Conservation (phyloP, 2,329 filamentous ascomycete species). For the Curvularia sp. region DNA sequence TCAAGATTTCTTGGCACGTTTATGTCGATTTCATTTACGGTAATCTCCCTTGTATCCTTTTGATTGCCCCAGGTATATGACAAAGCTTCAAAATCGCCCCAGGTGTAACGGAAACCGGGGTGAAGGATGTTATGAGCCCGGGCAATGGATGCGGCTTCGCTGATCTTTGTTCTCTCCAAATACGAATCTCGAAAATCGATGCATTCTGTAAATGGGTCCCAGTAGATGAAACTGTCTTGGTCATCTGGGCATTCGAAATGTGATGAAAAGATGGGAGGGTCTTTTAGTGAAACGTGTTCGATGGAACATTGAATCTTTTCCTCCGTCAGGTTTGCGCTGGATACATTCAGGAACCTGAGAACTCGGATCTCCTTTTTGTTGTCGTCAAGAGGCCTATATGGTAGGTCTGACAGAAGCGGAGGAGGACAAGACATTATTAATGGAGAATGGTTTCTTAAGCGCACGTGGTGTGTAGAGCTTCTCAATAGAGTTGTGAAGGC, state of each 20-base stretch:
- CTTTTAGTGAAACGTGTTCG: not conserved
- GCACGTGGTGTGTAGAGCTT: not conserved
- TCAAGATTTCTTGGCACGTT: not conserved
- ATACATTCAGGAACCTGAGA: not conserved
- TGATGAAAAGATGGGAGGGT: not conserved
- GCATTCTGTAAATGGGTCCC: not conserved
- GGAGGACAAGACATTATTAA: not conserved
- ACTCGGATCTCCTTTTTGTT: not conserved
- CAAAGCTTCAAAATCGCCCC: not conserved
- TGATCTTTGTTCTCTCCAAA: not conserved
- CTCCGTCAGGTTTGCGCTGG: not conserved
- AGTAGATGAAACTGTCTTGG: not conserved
- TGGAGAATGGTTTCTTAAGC: not conserved
- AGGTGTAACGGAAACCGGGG: not conserved
- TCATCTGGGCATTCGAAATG: too few species aligned
- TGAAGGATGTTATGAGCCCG: not conserved
- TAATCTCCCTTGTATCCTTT: not conserved
- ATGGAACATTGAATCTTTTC: not conserved
- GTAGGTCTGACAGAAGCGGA: not conserved
- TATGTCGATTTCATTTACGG: not conserved
- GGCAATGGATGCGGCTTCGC: not conserved
- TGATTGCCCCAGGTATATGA: not conserved
- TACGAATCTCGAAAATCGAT: not conserved
- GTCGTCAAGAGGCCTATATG: not conserved
- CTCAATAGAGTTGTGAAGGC: not conserved